Evolutionary conservation across 257 asterid species (phyloP).

Genomic region (Oldenlandia corymbosa): DNA sequence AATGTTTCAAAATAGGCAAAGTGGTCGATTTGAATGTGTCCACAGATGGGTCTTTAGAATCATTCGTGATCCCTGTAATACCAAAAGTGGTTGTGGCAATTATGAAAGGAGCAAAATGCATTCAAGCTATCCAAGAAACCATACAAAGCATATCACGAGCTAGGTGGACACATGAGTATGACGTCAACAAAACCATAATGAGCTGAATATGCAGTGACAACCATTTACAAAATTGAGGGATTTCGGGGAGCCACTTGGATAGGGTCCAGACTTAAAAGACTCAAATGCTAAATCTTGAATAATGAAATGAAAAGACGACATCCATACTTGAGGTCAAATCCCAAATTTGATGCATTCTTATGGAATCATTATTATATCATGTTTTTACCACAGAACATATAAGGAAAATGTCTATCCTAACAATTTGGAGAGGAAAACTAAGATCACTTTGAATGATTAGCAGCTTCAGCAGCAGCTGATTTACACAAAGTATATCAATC

Average conservation of each 20-base stretch:
- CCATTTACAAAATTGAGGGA: background rate
- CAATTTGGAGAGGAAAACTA: background rate
- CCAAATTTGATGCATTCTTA: background rate
- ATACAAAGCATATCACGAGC: background rate
- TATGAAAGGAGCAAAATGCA: slow-evolving; percentile 8
- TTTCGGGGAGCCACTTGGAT: background rate
- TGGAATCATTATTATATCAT: background rate
- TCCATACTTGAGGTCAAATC: background rate
- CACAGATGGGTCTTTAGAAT: slow-evolving; percentile 78
- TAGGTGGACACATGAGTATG: too few relatives aligned
- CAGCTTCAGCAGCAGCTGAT: background rate
- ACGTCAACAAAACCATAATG: background rate
- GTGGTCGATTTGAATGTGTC: slow-evolving; percentile 78
- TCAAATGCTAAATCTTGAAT: background rate
- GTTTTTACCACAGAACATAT: background rate
- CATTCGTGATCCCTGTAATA: slow-evolving; percentile 76
- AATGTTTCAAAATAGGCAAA: slow-evolving; percentile 63
- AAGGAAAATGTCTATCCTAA: background rate
- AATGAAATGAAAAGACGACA: background rate
- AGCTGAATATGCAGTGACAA: background rate
- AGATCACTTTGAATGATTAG: background rate
- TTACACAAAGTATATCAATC: background rate
- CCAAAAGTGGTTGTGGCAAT: background rate
- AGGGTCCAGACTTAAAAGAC: background rate
- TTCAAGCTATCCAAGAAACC: background rate